Base-by-base conservation (phyloP, 768 basidiomycete species). In the Podaxis rugospora region DNA sequence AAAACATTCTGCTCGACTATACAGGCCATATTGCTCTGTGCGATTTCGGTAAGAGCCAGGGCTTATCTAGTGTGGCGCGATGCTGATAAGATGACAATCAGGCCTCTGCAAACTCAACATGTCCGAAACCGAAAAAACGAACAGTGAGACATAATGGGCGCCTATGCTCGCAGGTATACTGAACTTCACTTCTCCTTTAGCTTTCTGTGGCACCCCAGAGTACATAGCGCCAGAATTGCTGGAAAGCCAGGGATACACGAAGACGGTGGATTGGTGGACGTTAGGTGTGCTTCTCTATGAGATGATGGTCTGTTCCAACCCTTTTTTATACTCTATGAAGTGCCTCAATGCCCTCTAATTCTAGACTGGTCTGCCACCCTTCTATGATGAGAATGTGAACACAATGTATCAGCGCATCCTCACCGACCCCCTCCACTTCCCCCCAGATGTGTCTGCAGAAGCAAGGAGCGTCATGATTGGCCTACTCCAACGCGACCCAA, bases 231-330 rank as follows among this genome's bases (percentile, higher is more conserved):
- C 96, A 0, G 96, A 99, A 71, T 84, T 99, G 39, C 84, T 99
- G 64, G 93, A 95, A 71, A 97, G 92, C 63, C 91, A 93, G 68
- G 96, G 97, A 1, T 98, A 99, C 75, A 96, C 94, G 3, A 95
- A 95, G 70, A 97, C 96, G 0, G 97, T 99, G 14, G 96, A 99
- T 69, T 99, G 96, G 96, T 95, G 93, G 96, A 98, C 96, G 0
- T 80, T 98, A 3, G 97, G 96, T 37, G 95, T 98, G 18, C 81
- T 99, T 56, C 81, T 98, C 47, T 98, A 93, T 69, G 96, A 99
- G 76, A 96, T 98, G 91, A 92, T 93, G 91, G 90, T 88, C 57
- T 23, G 77, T 37, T 13, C 68, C 28, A 52, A 36, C 27, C 55
- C 40, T 28, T 42, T 5, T 10, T 57, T 9, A 32, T 13, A 36